Evolutionary conservation across 1,284 basidiomycete genomes (phyloP), one percentile per base, ranked within the genome.

Genomic region (Fistulinella cinereoalba): DNA sequence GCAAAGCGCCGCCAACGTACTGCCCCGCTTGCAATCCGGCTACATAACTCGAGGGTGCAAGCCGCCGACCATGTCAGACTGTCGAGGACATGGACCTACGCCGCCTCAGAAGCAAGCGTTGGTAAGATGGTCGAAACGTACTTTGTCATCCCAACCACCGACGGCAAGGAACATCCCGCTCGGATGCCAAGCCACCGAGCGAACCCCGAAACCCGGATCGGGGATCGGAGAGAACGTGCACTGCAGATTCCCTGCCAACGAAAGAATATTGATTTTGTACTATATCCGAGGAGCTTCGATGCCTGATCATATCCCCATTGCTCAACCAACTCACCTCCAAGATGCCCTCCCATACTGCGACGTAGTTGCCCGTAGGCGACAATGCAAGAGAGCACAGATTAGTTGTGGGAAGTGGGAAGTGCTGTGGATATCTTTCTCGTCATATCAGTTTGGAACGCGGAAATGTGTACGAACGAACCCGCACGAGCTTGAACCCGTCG

Each of bases 111-210:
- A 29, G 5, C 12, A 28, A 15, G 28, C 8, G 12, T 12, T 7
- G 28, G 12, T 29, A 11, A 29, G n/a, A n/a, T n/a, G n/a, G n/a
- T n/a, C n/a, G n/a, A n/a, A 29, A 29, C 71, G 29, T 47, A 85
- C 89, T 69, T 85, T 90, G 56, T 92, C 88, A 64, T 93, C 89
- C 79, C 85, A 92, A 7, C 92, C 92, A 11, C 81, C 83, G 0
- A 92, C 71, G 2, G 84, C 85, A 7, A 94, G 70, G 61, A 86
- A 92, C 56, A 79, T 72, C 2, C 91, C 89, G 41, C 74, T 83
- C 1, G 92, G 92, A 64, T 92, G 87, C 92, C 92, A 95, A 11
- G 78, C 71, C 1, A 85, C 81, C 37, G 68, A 71, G 6, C 88
- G 77, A 27, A 95, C 80, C 2, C 92, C 92, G 45, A 92, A 78